Conservation (phyloP, 495 filamentous ascomycete genomes). For the Podospora pseudocomata region DNA sequence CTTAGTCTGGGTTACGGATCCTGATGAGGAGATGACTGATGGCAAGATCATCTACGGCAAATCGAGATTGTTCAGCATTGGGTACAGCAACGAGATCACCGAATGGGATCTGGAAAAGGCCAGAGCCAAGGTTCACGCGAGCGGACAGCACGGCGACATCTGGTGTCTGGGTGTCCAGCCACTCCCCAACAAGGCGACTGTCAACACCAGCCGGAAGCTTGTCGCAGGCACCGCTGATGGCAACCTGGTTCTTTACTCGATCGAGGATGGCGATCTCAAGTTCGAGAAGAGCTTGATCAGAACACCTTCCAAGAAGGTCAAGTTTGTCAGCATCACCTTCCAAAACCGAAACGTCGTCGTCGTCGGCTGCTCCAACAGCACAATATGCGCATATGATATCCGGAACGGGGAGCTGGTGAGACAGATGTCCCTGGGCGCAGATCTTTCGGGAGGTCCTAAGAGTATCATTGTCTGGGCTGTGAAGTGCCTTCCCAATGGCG, state of each 20-base stretch:
- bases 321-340: slow-evolving; percentile 85
- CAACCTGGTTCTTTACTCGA: slow-evolving; percentile 78
- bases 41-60: slow-evolving; percentile 62
- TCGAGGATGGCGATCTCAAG: slow-evolving; percentile 71
- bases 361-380: slow-evolving; percentile 89
- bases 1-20: slow-evolving; percentile 87
- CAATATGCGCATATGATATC: slow-evolving; percentile 84
- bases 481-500: slow-evolving; percentile 78
- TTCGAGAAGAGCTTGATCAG: slow-evolving; percentile 67
- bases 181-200: slow-evolving; percentile 19
- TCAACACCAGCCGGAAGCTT: slow-evolving; percentile 47
- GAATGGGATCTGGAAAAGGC: slow-evolving; percentile 90
- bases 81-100: slow-evolving; percentile 84
- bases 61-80: slow-evolving; percentile 91
- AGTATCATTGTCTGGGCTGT: slow-evolving; percentile 91
- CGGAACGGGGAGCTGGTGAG: slow-evolving; percentile 68
- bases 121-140: slow-evolving; percentile 70
- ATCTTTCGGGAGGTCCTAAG: slow-evolving; percentile 68
- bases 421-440: slow-evolving; percentile 80
- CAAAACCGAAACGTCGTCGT: slow-evolving; percentile 77
- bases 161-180: slow-evolving; percentile 97
- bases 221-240: slow-evolving; percentile 92
- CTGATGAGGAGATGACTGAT: slow-evolving; percentile 60
- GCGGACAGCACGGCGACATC: slow-evolving; percentile 91
- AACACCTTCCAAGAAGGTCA: slow-evolving; percentile 72